phyloP scores from a whole-genome alignment of 2,329 filamentous ascomycete genomes.

The Ophiostoma novo-ulmi region DNA sequence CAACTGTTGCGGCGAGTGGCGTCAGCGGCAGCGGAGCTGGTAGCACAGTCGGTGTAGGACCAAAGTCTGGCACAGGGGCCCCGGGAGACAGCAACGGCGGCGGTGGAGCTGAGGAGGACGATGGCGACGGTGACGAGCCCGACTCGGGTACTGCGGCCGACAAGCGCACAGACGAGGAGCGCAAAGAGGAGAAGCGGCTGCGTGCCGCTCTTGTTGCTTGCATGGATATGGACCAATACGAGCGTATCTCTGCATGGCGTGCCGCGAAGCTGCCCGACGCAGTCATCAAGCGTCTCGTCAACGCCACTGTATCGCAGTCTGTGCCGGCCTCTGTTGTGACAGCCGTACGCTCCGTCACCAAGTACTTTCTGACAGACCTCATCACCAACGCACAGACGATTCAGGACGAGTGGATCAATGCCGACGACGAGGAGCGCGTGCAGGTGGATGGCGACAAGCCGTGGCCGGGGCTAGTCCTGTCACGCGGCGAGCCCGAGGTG shows the following conservation, averaged over 20 bases:
- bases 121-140: constrained; percentile 34
- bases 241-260: constrained; percentile 66
- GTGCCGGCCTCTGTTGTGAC: constrained; percentile 68
- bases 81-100: constrained; percentile 38
- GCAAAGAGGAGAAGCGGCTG: constrained; percentile 61
- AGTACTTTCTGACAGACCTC: constrained; percentile 70
- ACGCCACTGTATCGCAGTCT: constrained; percentile 74
- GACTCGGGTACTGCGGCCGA: constrained; percentile 32
- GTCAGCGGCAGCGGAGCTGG: constrained; percentile 28
- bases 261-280: constrained; percentile 63
- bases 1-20: constrained; percentile 40
- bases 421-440: constrained; percentile 52
- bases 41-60: constrained; percentile 32
- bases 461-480: constrained; percentile 31
- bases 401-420: constrained; percentile 64
- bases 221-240: constrained; percentile 62
- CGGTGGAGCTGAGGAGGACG: constrained; percentile 44
- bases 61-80: constrained; percentile 28
- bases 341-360: constrained; percentile 70
- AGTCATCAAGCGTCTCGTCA: constrained; percentile 69
- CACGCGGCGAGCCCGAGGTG: constrained; percentile 30
- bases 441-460: constrained; percentile 51
- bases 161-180: constrained; percentile 46
- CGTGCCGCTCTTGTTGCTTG: constrained; percentile 58
- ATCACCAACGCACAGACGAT: constrained; percentile 67